Base-by-base conservation (phyloP, 495 filamentous ascomycete genomes). In the Aspergillus conjunctus region DNA sequence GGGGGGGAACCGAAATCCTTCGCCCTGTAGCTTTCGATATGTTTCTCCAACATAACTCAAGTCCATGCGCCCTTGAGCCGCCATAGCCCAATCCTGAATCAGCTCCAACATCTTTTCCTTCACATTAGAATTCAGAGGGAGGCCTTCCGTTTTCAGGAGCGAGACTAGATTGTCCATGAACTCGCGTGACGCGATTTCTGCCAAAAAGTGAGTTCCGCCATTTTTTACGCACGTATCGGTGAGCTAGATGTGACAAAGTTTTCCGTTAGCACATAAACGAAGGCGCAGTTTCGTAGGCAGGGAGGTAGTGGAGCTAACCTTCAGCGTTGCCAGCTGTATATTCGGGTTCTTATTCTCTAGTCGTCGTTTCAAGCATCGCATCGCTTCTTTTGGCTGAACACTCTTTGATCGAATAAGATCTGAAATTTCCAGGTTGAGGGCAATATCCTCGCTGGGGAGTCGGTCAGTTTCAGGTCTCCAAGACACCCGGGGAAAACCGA, bases 201-300 rank as follows among this genome's bases (percentile, higher is more conserved):
- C 81, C 45, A 98, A 85, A 69, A 98, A 98, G 75, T 98, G 94
- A n/a, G 88, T 85, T 46, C 94, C 94, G 22, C 94, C 94, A 76
- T 98, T 98, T 75, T 98, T 98, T 32, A 98, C 93, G 70, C 94
- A 98, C 7, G 94, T 98, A 78, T 98, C 94, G 32, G 93, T 97
- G 60, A 98, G 88, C 87, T 86, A 48, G 50, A 68, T 59, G 22
- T 5, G 31, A 52, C 41, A 17, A 26, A 2, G 26, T 9, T 1
- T 44, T 31, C 51, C 26, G 50, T 74, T 43, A 68, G 65, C 44
- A 34, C 34, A 57, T 17, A 65, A 50, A 11, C n/a, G 20, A 46
- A 46, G 18, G n/a, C 17, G n/a, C 1, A 21, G 6, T 55, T 7
- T 52, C 1, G 32, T 20, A 44, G 14, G 20, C 22, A 32, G 14